Percentiles rank a stretch among this genome's conserved stretches.
Conservation (phyloP, 108 stramenopile species). For the Skeletonema tropicum region DNA sequence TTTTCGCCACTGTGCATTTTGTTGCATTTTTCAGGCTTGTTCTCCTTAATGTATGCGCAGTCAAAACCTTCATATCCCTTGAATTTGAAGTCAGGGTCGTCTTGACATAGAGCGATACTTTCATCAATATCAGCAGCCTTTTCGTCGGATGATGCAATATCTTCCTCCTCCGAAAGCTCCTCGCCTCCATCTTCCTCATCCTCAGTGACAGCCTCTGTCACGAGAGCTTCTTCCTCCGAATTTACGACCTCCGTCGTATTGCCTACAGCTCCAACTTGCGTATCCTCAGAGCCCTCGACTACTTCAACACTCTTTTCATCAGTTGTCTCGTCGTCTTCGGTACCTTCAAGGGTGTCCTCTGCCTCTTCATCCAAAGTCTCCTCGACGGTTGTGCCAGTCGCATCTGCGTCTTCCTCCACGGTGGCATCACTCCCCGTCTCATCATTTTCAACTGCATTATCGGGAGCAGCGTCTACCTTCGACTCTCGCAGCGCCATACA, state of each 20-base stretch:
- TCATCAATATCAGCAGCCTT: not conserved
- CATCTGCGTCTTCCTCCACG: not conserved
- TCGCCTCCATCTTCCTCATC: not conserved
- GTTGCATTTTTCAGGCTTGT: constrained; percentile 32
- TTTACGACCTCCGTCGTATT: not conserved
- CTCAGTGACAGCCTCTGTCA: not conserved
- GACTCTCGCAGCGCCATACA: constrained; percentile 6
- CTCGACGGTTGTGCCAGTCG: not conserved
- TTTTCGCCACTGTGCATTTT: constrained; percentile 27
- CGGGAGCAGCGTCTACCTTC: not conserved
- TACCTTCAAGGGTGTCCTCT: too few relatives aligned
- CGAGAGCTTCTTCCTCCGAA: not conserved
- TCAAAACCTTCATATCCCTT: constrained; percentile 21
- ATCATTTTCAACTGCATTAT: not conserved
- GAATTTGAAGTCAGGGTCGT: constrained; percentile 33
- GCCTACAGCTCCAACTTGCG: not conserved
- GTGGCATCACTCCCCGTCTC: not conserved
- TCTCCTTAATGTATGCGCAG: constrained; percentile 31
- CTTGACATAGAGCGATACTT: not conserved
- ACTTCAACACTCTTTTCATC: not conserved
- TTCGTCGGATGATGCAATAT: not conserved
- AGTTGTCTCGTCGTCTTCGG: not conserved
- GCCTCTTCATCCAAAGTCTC: too few relatives aligned
- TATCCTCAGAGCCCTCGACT: too few relatives aligned
- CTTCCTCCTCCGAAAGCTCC: constrained; percentile 12